Percentiles rank a stretch among this genome's conserved stretches.
Evolutionary conservation across 2,329 filamentous ascomycete species (phyloP).

Genomic region (Stagonosporopsis rhizophila): DNA sequence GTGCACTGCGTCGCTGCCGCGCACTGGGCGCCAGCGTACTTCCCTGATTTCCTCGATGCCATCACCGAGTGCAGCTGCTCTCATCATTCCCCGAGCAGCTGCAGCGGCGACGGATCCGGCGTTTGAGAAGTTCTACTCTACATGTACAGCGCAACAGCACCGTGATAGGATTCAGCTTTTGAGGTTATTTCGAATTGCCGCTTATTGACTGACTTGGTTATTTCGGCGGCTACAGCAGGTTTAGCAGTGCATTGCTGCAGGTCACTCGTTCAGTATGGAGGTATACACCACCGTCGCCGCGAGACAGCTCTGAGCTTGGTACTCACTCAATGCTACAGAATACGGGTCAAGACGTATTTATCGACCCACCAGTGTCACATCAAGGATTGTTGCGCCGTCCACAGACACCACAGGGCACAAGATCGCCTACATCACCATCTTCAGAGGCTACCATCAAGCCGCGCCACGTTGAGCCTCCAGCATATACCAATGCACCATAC

Average conservation of each 20-base stretch:
- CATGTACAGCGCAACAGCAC: slow-evolving; percentile 11
- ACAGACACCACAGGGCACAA: background rate
- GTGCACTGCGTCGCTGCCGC: slow-evolving; percentile 7
- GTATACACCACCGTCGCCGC: background rate
- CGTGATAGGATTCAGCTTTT: background rate
- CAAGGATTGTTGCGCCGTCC: background rate
- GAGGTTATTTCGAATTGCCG: background rate
- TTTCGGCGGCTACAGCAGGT: background rate
- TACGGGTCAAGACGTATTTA: background rate
- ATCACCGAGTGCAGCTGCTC: slow-evolving; percentile 13
- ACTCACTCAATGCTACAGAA: slow-evolving; percentile 7
- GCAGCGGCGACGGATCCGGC: slow-evolving; percentile 13
- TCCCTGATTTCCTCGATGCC: background rate
- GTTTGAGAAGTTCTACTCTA: background rate
- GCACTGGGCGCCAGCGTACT: background rate
- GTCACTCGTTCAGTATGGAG: slow-evolving; percentile 13
- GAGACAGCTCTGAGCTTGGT: background rate
- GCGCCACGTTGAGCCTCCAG: slow-evolving; percentile 2
- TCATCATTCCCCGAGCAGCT: slow-evolving; percentile 12
- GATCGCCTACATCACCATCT: background rate
- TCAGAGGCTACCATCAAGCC: background rate
- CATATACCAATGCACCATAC: slow-evolving; percentile 2
- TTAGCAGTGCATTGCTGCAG: slow-evolving; percentile 1
- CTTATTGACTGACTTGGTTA: slow-evolving; percentile 7
- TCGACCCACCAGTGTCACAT: background rate